Base-by-base conservation (phyloP, 176 grass and related monocot species). In the Triticum monococcum region DNA sequence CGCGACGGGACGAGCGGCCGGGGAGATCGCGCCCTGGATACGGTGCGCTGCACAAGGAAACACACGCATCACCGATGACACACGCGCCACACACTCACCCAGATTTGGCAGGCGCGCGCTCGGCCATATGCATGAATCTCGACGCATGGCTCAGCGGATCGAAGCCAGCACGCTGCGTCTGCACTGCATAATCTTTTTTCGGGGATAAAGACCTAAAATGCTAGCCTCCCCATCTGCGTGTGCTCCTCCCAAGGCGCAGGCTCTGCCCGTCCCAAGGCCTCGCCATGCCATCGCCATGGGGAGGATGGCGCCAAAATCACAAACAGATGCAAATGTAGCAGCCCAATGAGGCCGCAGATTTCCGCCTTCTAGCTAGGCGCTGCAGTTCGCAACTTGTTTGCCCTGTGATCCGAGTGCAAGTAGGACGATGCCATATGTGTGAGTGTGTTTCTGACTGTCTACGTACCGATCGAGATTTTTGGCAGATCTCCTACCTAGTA, bases 11-110 rank as follows among this genome's bases (percentile, higher is more conserved):
- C 80, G 85, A 79, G 35, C 80, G 45, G 45, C 45, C 45, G 8
- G 28, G 5, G 28, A 75, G 85, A 91, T 84, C 75, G 69, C 9
- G 81, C 7, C 48, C 16, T 30, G 85, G 89, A 91, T 88, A 77
- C 43, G 77, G 68, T 88, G 85, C 89, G 32, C 64, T 88, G 78
- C 63, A 86, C 61, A 40, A 46, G 26, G 38, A 12, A 38, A 23
- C 50, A 32, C 60, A 61, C 60, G 31, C 28, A 76, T 62, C 72
- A 50, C 10, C 72, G 40, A 72, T 72, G 80, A 23, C 72, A 61
- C 80, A 65, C 24, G 25, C 80, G 54, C 23, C 72, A 79, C 63
- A 20, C 48, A 72, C 61, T n/a, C 50, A 30, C 60, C 32, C 72
- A 31, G 41, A 75, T 75, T 31, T 52, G 72, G 26, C n/a, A 61